Percentiles rank a stretch among this genome's conserved stretches.
phyloP scores from a whole-genome alignment of 768 basidiomycete genomes.

The Dioszegia hungarica region DNA sequence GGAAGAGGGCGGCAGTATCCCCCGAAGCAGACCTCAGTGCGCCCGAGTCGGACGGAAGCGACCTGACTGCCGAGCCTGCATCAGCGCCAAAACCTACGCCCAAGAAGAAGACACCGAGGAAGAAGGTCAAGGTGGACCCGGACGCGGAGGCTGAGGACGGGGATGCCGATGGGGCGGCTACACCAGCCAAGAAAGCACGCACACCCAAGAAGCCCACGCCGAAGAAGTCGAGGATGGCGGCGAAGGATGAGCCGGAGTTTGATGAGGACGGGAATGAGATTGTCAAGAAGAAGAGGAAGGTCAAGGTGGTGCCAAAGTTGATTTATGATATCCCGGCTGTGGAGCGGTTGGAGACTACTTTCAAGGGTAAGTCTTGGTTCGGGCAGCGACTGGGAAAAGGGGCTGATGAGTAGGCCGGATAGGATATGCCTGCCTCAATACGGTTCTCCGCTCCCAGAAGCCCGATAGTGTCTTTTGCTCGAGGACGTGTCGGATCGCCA shows the following conservation, averaged over 20 bases:
- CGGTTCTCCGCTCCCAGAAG: slow-evolving; percentile 66
- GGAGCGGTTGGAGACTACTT: slow-evolving; percentile 62
- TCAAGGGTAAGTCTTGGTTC: slow-evolving; percentile 54
- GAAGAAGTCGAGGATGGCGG: slow-evolving; percentile 32
- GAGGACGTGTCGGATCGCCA: slow-evolving; percentile 60
- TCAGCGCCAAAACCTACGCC: neutral
- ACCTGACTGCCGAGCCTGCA: neutral
- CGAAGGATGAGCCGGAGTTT: slow-evolving; percentile 39
- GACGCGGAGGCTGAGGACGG: no score
- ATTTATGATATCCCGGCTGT: slow-evolving; percentile 68
- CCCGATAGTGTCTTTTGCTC: slow-evolving; percentile 69
- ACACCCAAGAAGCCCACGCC: slow-evolving; percentile 33
- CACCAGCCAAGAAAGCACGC: slow-evolving; percentile 2
- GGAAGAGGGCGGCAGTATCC: neutral
- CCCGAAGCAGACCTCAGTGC: neutral
- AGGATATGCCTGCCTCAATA: slow-evolving; percentile 53
- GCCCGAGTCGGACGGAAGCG: neutral
- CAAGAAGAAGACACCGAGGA: slow-evolving; percentile 11
- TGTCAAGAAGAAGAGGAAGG: slow-evolving; percentile 45
- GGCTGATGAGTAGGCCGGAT: slow-evolving; percentile 53
- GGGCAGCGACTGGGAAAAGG: neutral
- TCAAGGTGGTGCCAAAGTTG: slow-evolving; percentile 45
- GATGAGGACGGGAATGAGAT: slow-evolving; percentile 41
- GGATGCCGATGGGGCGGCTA: neutral
- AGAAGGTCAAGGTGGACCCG: slow-evolving; percentile 2